Evolutionary conservation across 305 asterid species (phyloP), one percentile per base, ranked within the genome.

Genomic region (Fraxinus ornus): DNA sequence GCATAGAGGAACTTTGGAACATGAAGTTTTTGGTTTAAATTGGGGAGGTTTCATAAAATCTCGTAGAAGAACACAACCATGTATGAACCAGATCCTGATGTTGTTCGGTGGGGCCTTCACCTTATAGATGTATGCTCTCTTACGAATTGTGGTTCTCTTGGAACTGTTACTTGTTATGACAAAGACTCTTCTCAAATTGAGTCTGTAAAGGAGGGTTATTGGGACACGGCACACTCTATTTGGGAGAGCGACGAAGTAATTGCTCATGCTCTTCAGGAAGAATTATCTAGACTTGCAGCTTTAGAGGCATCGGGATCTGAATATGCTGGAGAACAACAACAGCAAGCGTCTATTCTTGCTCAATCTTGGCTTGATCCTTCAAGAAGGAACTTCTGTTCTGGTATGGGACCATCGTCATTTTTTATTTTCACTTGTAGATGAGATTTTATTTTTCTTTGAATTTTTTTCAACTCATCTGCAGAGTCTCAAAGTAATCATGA

Each of bases 221-320:
- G 88, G 76, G 83, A 80, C 55, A 35, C 88, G 15, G 32, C 35
- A n/a, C 85, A 75, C 8, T 68, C 86, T 28, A 66, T 85, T 76
- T 92, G 90, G 83, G 95, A 90, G 86, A 90, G 88, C 75, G 98
- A 95, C 83, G 94, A 90, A 88, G 90, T 89, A 66, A 93, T 92
- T 57, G 94, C 98, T 19, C 92, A 44, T 41, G 92, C 98, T 85
- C 91, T 92, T 83, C 98, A 93, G 85, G 98, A 93, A 90, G 98
- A 92, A 88, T 87, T 95, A 47, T 87, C 93, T n/a, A 87, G 86
- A 73, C 79, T 92, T 84, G 87, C 87, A n/a, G 83, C 78, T 44
- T 88, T 86, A 21, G 94, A 91, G 84, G 83, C 90, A 15, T 79
- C 80, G 0, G 91, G 90, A 73, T 86, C 89, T 84, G 80, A 85